A percentile compares a stretch with the other conserved stretches of the same genome.
Conservation (phyloP, 2,329 filamentous ascomycete genomes). For the Ceratocystis variospora region DNA sequence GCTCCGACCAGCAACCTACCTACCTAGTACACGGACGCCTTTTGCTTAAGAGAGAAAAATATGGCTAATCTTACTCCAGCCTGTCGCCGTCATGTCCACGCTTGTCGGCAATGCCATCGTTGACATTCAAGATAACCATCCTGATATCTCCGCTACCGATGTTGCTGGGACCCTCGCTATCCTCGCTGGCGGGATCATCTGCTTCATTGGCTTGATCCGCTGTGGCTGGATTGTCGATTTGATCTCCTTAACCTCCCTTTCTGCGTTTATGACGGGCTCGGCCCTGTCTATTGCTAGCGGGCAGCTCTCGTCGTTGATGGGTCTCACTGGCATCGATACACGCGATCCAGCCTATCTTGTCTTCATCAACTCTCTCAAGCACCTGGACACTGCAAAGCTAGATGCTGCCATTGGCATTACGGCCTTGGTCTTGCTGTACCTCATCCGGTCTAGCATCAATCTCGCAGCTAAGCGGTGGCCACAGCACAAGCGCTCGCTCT, state of each 20-base stretch:
- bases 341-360: slow-evolving; percentile 68
- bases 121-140: slow-evolving; percentile 43
- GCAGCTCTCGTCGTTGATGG: slow-evolving; percentile 71
- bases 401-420: slow-evolving; percentile 84
- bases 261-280: slow-evolving; percentile 93
- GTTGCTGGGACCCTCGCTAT: slow-evolving; percentile 69
- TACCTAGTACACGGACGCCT: slow-evolving; percentile 2
- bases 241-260: slow-evolving; percentile 79
- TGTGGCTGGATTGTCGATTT: slow-evolving; percentile 85
- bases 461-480: slow-evolving; percentile 56
- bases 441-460: slow-evolving; percentile 54
- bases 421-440: slow-evolving; percentile 62
- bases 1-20: background rate
- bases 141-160: slow-evolving; percentile 46
- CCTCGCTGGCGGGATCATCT: slow-evolving; percentile 62
- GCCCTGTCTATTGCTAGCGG: slow-evolving; percentile 77
- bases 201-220: slow-evolving; percentile 63
- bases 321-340: slow-evolving; percentile 60
- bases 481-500: slow-evolving; percentile 56
- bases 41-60: background rate
- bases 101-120: slow-evolving; percentile 71
- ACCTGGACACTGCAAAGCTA: slow-evolving; percentile 51
- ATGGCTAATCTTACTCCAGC: slow-evolving; percentile 34
- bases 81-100: slow-evolving; percentile 89
- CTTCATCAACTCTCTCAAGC: slow-evolving; percentile 67